Base-by-base conservation (phyloP, 225 moss, liverwort and hornwort genomes). In the Climacium dendroides region DNA sequence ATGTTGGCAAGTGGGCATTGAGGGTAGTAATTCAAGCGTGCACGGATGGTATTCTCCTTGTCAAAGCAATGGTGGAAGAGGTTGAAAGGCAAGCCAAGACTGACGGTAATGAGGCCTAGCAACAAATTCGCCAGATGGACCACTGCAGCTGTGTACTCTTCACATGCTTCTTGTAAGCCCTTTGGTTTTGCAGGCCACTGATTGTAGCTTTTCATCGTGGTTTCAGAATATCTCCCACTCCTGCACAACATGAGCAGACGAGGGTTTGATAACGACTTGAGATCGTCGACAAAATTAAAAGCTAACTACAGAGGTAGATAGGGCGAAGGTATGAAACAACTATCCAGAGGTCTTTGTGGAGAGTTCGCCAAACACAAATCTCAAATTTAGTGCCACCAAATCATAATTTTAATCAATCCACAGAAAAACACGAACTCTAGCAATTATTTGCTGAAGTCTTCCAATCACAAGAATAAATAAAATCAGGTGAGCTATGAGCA, bases 61-160 rank as follows among this genome's bases (percentile, higher is more conserved):
- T 89, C 87, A 53, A 90, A 94, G 87, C 6, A 80, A 18, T 87
- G 91, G 87, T 92, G 92, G 85, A 94, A 92, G 74, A 60, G 87
- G 75, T 92, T 66, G 87, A 92, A 94, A 80, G 94, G 91, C 87
- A 94, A 81, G 52, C 94, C 92, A 54, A 94, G 94, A 75, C 92
- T 91, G 52, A 81, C 53, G 37, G 77, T 54, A 53, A 94, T 85
- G 66, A 94, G 92, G 83, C 94, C 94, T 54, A 94, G 85, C 85
- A 94, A 85, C 57, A 92, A 25, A 76, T 45, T 83, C 15, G 24
- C 88, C 80, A 94, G 54, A 59, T 92, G 89, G 59, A 87, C 90
- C 71, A 92, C 90, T 35, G 91, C 92, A 32, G 62, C 30, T 7
- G 85, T 37, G 90, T 92, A 92, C 58, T 83, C 83, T 80, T 94